phyloP scores from a whole-genome alignment of 2,329 filamentous ascomycete species.

The Aspergillus sergii region DNA sequence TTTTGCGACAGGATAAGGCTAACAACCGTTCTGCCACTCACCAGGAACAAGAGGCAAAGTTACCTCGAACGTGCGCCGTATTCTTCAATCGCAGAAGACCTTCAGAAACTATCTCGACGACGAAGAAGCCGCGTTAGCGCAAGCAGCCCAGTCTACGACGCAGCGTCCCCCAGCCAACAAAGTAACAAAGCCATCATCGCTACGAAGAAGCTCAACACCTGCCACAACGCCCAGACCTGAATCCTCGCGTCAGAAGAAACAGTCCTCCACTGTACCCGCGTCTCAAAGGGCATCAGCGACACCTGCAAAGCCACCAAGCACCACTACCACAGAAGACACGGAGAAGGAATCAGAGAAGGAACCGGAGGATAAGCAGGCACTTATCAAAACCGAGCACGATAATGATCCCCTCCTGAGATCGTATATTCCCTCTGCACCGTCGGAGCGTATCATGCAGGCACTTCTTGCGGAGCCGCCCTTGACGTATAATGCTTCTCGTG shows the following conservation, averaged over 20 bases:
- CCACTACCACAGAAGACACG: constrained; percentile 9
- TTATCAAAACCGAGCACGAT: constrained; percentile 42
- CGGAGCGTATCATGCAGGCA: constrained; percentile 48
- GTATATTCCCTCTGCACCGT: constrained; percentile 46
- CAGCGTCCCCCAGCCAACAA: constrained; percentile 22
- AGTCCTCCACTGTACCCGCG: constrained; percentile 13
- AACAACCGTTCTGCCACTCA: background rate
- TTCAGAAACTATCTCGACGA: constrained; percentile 56
- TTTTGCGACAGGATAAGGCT: background rate
- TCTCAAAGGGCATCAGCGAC: constrained; percentile 10
- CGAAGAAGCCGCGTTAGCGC: constrained; percentile 48
- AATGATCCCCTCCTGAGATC: constrained; percentile 46
- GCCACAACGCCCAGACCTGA: constrained; percentile 18
- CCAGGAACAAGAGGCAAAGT: constrained; percentile 43
- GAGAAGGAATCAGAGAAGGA: constrained; percentile 18
- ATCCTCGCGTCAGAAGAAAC: constrained; percentile 22
- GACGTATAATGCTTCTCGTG: constrained; percentile 50
- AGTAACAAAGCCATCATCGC: constrained; percentile 25
- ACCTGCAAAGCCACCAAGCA: constrained; percentile 8
- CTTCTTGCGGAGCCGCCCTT: constrained; percentile 51
- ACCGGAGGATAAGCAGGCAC: constrained; percentile 20
- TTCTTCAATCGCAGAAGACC: constrained; percentile 52
- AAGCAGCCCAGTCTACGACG: constrained; percentile 17
- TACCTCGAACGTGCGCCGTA: constrained; percentile 50
- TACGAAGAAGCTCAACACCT: constrained; percentile 33